Evolutionary conservation across 2,329 filamentous ascomycete species (phyloP).

Genomic region (Pseudogymnoascus pannorum): DNA sequence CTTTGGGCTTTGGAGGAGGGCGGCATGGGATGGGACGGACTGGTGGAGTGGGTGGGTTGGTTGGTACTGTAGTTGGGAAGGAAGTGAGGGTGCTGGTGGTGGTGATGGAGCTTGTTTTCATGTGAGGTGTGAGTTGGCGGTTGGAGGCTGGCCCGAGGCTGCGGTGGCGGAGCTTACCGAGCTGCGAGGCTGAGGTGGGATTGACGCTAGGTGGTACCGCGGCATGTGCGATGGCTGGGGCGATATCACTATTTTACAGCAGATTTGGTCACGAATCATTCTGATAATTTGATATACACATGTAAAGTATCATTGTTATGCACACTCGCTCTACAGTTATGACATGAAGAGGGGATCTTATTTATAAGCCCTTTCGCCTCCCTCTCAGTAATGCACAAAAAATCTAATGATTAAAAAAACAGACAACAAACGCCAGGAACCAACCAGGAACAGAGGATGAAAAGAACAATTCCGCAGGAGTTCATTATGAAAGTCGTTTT

Average conservation of each 20-base stretch:
- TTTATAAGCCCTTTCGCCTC: background rate
- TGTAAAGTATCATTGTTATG: slow-evolving; percentile 9
- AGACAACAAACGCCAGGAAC: background rate
- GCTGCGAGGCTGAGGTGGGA: background rate
- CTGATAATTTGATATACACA: background rate
- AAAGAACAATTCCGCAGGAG: background rate
- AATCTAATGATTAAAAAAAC: background rate
- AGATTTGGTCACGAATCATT: background rate
- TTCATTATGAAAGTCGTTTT: slow-evolving; percentile 8
- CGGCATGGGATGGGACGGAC: background rate
- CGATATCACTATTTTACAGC: background rate
- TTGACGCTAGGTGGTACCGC: background rate
- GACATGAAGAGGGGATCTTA: slow-evolving; percentile 7
- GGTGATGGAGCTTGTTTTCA: background rate
- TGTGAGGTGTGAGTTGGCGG: background rate
- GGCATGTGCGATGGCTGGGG: background rate
- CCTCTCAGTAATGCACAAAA: background rate
- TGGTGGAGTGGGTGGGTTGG: background rate
- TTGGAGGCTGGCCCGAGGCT: background rate
- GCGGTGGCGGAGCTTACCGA: background rate
- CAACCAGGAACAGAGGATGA: background rate
- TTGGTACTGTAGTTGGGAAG: too few species aligned
- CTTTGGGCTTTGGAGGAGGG: slow-evolving; percentile 5
- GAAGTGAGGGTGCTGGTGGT: too few species aligned
- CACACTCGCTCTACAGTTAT: slow-evolving; percentile 8